Evolutionary conservation across 2,329 filamentous ascomycete species (phyloP), one percentile per base, ranked within the genome.

Genomic region (Venturia oleaginea): DNA sequence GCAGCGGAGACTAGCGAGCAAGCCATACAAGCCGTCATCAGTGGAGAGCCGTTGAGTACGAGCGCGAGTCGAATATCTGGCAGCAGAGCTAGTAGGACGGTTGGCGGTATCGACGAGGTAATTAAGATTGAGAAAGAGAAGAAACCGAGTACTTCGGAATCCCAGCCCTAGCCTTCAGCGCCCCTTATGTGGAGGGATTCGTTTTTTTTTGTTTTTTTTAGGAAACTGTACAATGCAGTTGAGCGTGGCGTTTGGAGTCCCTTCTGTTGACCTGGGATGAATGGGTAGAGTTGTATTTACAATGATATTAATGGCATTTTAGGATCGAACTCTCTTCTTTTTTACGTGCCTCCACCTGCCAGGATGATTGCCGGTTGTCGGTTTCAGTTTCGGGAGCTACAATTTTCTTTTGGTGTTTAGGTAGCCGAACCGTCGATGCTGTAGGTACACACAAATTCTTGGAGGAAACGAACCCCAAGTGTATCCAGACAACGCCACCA

Each of bases 51-150:
- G 1, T 22, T 60, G 34, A 40, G 40, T n/a, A 19, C 8, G 5
- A 60, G n/a, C 22, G 59, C 4, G 71, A 77, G 74, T 32, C 30
- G 51, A 22, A 22, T 1, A 24, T 27, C 24, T 6, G 59, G 59
- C n/a, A 40, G 37, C 13, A 60, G 27, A 27, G n/a, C 15, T n/a
- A 27, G 37, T 22, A 60, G 40, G 15, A 43, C 40, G 1, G 10
- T 42, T 17, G 59, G 59, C n/a, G 59, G 59, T 2, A 27, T 42
- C n/a, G 51, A 57, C 30, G 59, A 40, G n/a, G 59, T 43, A 2
- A 7, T 43, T 8, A 37, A 60, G 27, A 22, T 60, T 17, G 59
- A 60, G 34, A 60, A 42, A 15, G 59, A 60, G 10, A 43, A 32
- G 59, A 60, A 19, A 2, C 27, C 27, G 27, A 57, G 59, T 13